Conservation (phyloP, 2,329 filamentous ascomycete species). For the Fusarium nematophilum region DNA sequence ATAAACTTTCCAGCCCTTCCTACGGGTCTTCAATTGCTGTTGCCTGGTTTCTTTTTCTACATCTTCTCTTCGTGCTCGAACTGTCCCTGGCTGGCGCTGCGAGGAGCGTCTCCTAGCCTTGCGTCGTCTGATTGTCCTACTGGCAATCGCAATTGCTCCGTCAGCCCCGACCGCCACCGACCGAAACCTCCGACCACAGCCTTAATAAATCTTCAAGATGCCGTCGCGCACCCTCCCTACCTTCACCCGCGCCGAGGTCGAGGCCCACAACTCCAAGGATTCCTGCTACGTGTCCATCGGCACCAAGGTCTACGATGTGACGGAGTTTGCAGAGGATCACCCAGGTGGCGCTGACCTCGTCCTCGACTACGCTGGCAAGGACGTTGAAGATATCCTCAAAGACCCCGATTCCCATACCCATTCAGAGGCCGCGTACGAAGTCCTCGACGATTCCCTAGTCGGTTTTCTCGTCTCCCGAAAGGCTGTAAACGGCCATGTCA, state of each 20-base stretch:
- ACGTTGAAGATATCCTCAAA: constrained; percentile 83
- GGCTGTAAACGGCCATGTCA: constrained; percentile 49
- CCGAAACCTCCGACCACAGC: constrained; percentile 23
- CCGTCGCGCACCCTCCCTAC: constrained; percentile 85
- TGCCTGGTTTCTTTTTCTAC: constrained; percentile 8
- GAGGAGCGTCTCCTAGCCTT: constrained; percentile 25
- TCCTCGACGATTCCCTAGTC: constrained; percentile 86
- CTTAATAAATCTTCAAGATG: constrained; percentile 68
- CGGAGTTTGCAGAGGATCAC: constrained; percentile 88
- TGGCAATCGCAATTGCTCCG: constrained; percentile 7
- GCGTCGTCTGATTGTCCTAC: constrained; percentile 9
- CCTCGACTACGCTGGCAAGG: constrained; percentile 89
- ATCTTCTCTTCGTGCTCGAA: background rate
- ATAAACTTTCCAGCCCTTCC: constrained; percentile 29
- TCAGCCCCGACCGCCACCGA: constrained; percentile 3
- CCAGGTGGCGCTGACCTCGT: constrained; percentile 91
- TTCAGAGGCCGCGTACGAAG: constrained; percentile 94
- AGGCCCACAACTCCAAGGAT: constrained; percentile 79
- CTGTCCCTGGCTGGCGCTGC: constrained; percentile 6
- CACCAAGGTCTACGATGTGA: constrained; percentile 93
- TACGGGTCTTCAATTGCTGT: constrained; percentile 6
- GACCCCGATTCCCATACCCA: constrained; percentile 87
- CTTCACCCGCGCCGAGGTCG: constrained; percentile 83
- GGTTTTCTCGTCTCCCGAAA: constrained; percentile 79
- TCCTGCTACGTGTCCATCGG: constrained; percentile 96